These are phyloP conservation scores for Alternaria sp. DNA, from an alignment of 2,329 filamentous ascomycete genomes.

Conservation along the genomic window DNA sequence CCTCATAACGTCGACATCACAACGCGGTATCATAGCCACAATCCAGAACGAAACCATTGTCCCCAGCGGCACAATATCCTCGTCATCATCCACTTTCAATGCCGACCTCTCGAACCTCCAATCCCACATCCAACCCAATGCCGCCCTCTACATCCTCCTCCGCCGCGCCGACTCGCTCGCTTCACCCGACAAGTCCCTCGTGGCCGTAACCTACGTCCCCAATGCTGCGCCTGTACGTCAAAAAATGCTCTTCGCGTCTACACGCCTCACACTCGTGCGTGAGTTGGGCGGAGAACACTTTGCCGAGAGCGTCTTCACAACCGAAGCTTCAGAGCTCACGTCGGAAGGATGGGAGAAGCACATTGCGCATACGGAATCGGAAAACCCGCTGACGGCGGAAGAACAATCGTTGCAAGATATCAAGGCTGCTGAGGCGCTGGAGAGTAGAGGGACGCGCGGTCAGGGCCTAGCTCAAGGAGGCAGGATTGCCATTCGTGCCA, in stretches of 20 bases:
- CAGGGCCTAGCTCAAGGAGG: conserved; percentile 50
- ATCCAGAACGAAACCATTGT: conserved; percentile 73
- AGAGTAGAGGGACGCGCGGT: conserved; percentile 71
- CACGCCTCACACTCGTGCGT: conserved; percentile 75
- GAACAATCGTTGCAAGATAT: conserved; percentile 76
- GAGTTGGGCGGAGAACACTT: conserved; percentile 83
- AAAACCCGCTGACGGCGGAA: conserved; percentile 79
- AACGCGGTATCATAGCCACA: conserved; percentile 75
- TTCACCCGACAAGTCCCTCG: conserved; percentile 56
- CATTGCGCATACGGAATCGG: conserved; percentile 68
- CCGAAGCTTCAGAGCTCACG: conserved; percentile 73
- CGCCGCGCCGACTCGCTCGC: conserved; percentile 66
- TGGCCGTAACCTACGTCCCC: conserved; percentile 80
- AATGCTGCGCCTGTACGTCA: conserved; percentile 80
- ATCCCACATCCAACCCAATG: conserved; percentile 70
- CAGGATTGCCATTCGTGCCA: conserved; percentile 61
- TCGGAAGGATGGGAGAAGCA: conserved; percentile 75
- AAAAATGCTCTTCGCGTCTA: conserved; percentile 86
- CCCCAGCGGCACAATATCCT: conserved; percentile 65
- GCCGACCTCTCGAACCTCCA: conserved; percentile 70
- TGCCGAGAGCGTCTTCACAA: conserved; percentile 77
- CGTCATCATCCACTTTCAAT: conserved; percentile 64
- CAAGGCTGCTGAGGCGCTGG: conserved; percentile 77
- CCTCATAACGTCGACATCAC: conserved; percentile 67
- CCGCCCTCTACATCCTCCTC: conserved; percentile 77